These are phyloP conservation scores for Ogataea pignaliae DNA, from an alignment of 805 yeast genomes.

Conservation along the genomic window DNA sequence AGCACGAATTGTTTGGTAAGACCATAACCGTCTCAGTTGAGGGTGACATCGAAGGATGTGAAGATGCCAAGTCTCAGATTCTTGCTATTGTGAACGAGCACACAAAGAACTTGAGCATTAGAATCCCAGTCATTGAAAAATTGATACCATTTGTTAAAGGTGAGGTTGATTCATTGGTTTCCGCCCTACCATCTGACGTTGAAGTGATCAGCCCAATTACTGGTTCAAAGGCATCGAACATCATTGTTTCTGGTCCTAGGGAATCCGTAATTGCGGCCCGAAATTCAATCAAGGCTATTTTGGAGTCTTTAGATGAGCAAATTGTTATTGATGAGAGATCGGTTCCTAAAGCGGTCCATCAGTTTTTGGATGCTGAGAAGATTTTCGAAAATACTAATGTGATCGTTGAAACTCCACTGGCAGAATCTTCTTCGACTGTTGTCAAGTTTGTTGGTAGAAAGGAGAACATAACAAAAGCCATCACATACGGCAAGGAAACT, in stretches of 20 bases:
- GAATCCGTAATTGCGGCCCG: conserved; percentile 56
- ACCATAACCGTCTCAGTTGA: conserved; percentile 60
- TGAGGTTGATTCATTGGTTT: conserved; percentile 24
- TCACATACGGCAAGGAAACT: conserved; percentile 53
- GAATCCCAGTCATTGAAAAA: conserved; percentile 39
- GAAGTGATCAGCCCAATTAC: conserved; percentile 26
- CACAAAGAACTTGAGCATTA: conserved; percentile 53
- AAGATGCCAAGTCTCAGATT: conserved; percentile 66
- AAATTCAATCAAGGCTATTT: conserved; percentile 40
- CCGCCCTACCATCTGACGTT: conserved; percentile 20
- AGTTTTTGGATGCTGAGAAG: conserved; percentile 55
- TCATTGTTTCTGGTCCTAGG: conserved; percentile 68
- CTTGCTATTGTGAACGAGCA: conserved; percentile 70
- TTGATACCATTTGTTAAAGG: conserved; percentile 42
- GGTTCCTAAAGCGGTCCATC: conserved; percentile 67
- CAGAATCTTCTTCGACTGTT: conserved; percentile 35
- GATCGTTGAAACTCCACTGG: conserved; percentile 49
- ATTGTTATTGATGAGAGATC: conserved; percentile 51
- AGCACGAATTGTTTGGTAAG: conserved; percentile 57
- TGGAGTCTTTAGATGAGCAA: conserved; percentile 40
- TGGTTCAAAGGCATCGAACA: conserved; percentile 35
- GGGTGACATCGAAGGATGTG: conserved; percentile 84
- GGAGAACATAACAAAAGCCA: conserved; percentile 54
- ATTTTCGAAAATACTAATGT: conserved; percentile 54
- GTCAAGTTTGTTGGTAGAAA: conserved; percentile 64